Percentiles rank a stretch among this genome's conserved stretches.
Evolutionary conservation across 805 yeast species (phyloP).

Genomic region (Metschnikowia santaceciliae): DNA sequence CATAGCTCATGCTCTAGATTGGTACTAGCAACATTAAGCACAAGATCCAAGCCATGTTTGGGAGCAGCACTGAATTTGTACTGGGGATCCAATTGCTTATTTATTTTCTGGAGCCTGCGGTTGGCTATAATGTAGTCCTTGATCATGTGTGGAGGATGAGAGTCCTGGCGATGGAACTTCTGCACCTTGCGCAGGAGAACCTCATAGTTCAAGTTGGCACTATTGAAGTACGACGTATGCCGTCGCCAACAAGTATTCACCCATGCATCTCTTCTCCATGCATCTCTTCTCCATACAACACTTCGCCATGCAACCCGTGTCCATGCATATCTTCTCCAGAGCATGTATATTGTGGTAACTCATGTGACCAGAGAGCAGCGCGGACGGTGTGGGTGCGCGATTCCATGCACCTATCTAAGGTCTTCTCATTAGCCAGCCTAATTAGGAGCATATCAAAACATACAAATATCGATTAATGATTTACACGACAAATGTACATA

Average conservation of each 20-base stretch:
- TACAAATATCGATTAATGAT: background rate
- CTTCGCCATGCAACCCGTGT: too few species aligned
- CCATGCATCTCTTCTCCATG: too few species aligned
- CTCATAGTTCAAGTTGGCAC: constrained; percentile 16
- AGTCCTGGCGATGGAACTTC: constrained; percentile 4
- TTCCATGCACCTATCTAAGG: background rate
- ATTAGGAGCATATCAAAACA: constrained; percentile 2
- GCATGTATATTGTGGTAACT: background rate
- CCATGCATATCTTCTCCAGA: background rate
- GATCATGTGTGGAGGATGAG: constrained; percentile 6
- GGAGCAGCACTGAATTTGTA: background rate
- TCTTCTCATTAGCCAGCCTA: constrained; percentile 3
- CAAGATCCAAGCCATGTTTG: constrained; percentile 5
- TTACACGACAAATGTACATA: background rate
- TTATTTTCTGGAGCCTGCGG: constrained; percentile 12
- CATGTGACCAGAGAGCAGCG: background rate
- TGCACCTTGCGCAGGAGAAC: constrained; percentile 9
- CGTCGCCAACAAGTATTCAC: background rate
- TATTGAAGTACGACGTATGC: constrained; percentile 5
- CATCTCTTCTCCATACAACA: too few species aligned
- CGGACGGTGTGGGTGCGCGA: background rate
- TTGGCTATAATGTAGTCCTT: constrained; percentile 16
- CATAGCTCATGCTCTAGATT: constrained; percentile 16
- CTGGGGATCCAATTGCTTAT: constrained; percentile 4
- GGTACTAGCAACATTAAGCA: constrained; percentile 11